phyloP scores from a whole-genome alignment of 2,329 filamentous ascomycete species.

The Phyllosticta citriasiana region DNA sequence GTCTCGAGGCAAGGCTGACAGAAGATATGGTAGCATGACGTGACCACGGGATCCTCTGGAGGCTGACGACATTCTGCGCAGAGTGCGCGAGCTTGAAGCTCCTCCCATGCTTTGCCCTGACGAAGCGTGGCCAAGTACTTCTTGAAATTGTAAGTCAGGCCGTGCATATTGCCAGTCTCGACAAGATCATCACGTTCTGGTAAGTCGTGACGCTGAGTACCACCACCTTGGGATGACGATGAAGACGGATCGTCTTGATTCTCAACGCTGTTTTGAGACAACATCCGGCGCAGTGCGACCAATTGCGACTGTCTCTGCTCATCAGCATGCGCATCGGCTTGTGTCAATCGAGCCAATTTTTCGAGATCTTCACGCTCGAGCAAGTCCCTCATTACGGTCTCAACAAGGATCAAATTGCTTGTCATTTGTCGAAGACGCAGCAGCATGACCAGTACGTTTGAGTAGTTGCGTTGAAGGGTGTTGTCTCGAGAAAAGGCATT shows the following conservation, averaged over 20 bases:
- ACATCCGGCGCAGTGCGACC: constrained; percentile 1
- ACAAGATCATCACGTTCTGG: constrained; percentile 3
- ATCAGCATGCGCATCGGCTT: constrained; percentile 13
- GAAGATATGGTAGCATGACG: constrained; percentile 47
- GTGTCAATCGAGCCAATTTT: constrained; percentile 27
- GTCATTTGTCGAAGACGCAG: constrained; percentile 43
- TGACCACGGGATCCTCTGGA: constrained; percentile 34
- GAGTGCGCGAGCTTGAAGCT: constrained; percentile 30
- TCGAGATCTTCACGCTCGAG: constrained; percentile 37
- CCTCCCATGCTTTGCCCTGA: constrained; percentile 25
- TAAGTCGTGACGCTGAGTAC: background rate
- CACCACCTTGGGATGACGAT: background rate
- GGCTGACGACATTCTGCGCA: constrained; percentile 36
- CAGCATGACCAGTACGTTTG: constrained; percentile 36
- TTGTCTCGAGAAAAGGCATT: constrained; percentile 21
- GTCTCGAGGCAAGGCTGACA: constrained; percentile 40
- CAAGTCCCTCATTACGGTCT: constrained; percentile 35
- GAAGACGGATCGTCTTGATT: background rate
- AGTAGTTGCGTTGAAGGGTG: constrained; percentile 25
- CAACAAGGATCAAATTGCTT: constrained; percentile 38
- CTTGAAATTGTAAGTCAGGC: constrained; percentile 30
- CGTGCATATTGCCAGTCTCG: constrained; percentile 24
- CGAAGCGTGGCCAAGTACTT: constrained; percentile 30
- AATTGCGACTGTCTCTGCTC: background rate
- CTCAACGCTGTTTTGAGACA: background rate